Evolutionary conservation across 148 eudicot genomes (phyloP).

Genomic region (Chenopodium berlandieri): DNA sequence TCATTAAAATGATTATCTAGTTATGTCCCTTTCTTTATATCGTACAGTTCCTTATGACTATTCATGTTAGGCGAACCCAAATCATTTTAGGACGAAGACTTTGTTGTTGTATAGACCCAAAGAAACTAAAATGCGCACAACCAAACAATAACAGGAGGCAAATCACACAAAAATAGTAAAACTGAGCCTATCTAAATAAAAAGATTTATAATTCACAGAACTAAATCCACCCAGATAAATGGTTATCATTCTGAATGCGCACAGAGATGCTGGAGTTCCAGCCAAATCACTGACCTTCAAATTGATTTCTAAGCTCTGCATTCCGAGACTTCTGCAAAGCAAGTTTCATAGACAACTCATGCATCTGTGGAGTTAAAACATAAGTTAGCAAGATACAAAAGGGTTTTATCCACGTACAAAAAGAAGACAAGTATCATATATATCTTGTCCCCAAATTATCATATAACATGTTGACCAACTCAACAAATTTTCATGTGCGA

Average conservation of each 20-base stretch:
- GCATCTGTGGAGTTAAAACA: constrained; percentile 52
- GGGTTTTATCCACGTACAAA: neutral
- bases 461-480: neutral
- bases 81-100: too few species aligned
- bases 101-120: neutral
- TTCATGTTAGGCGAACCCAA: too few species aligned
- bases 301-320: constrained; percentile 77
- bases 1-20: too few species aligned
- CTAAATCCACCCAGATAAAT: neutral
- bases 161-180: neutral
- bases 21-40: too few species aligned
- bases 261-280: constrained; percentile 3
- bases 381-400: neutral
- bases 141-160: neutral
- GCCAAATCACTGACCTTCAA: constrained; percentile 63
- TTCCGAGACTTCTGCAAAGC: constrained; percentile 86
- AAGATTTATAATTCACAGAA: neutral
- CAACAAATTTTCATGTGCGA: neutral
- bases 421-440: neutral
- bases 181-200: neutral
- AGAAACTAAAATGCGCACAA: neutral
- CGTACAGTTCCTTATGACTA: too few species aligned
- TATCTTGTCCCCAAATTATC: neutral
- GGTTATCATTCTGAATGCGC: neutral
- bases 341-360: constrained; percentile 85